Percentiles rank a stretch among this genome's conserved stretches.
Evolutionary conservation across 116 monocot species (phyloP).

Genomic region (Posidonia oceanica): DNA sequence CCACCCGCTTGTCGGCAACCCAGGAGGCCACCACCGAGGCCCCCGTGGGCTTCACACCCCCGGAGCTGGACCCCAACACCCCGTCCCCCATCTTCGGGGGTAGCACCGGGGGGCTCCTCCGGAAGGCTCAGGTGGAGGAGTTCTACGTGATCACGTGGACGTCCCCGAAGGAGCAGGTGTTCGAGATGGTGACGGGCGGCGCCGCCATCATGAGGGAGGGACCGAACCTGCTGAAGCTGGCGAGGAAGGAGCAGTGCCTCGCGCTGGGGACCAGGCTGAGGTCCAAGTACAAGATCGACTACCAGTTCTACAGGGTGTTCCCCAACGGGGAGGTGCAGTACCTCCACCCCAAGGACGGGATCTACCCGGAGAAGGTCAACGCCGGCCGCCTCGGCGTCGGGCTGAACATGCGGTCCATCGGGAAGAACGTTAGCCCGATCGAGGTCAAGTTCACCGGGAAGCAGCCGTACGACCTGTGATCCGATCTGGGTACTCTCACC

Average conservation of each 20-base stretch:
- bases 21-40: constrained; percentile 14
- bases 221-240: constrained; percentile 89
- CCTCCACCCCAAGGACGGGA: constrained; percentile 92
- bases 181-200: constrained; percentile 94
- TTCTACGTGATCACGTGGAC: constrained; percentile 97
- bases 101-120: constrained; percentile 88
- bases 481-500: neutral
- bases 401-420: constrained; percentile 63
- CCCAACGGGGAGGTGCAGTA: constrained; percentile 99
- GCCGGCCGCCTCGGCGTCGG: constrained; percentile 78
- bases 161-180: constrained; percentile 95
- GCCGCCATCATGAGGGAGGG: constrained; percentile 94
- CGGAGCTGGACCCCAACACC: constrained; percentile 83
- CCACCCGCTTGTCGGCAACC: constrained; percentile 4
- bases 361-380: constrained; percentile 96
- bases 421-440: constrained; percentile 84
- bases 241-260: constrained; percentile 94
- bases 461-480: constrained; percentile 66
- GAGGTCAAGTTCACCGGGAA: constrained; percentile 98
- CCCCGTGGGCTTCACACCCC: constrained; percentile 78
- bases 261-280: constrained; percentile 82
- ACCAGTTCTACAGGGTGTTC: constrained; percentile 95
- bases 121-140: constrained; percentile 91
- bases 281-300: constrained; percentile 97
- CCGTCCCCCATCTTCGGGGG: constrained; percentile 91